Evolutionary conservation across 768 basidiomycete genomes (phyloP).

Genomic region (Phaffia australis): DNA sequence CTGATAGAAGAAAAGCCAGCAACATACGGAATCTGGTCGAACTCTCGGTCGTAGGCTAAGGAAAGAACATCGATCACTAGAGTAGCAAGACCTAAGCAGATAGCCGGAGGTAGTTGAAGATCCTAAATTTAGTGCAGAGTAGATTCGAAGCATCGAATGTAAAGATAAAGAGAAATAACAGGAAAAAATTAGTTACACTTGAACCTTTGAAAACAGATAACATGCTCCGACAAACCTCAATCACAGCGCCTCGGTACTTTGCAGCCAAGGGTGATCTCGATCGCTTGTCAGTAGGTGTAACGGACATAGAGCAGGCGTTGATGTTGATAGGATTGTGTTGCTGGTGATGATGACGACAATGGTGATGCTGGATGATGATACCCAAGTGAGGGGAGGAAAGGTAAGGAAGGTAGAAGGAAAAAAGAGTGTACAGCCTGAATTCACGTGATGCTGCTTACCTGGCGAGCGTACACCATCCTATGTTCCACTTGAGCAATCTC

Average conservation of each 20-base stretch:
- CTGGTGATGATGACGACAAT: too few species aligned
- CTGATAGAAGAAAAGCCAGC: too few species aligned
- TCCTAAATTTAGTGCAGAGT: background rate
- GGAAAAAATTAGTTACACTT: background rate
- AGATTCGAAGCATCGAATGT: background rate
- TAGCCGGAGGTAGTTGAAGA: constrained; percentile 12
- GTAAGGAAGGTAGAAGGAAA: too few species aligned
- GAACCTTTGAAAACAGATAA: background rate
- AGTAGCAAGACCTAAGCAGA: constrained; percentile 8
- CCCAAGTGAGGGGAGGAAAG: too few species aligned
- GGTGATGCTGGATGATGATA: too few species aligned
- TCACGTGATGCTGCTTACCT: too few species aligned
- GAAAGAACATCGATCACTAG: constrained; percentile 6
- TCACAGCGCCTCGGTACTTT: constrained; percentile 17
- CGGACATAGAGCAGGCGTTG: background rate
- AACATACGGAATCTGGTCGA: constrained; percentile 5
- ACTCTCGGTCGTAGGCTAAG: constrained; percentile 10
- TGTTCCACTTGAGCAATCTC: too few species aligned
- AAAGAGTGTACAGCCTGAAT: too few species aligned
- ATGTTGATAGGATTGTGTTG: too few species aligned
- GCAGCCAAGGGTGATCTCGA: background rate
- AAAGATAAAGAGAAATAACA: background rate
- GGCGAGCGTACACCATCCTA: too few species aligned
- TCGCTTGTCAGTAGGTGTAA: constrained; percentile 3
- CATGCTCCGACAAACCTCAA: constrained; percentile 1